phyloP scores from a whole-genome alignment of 768 basidiomycete genomes.

The Sarcodon aspratus region DNA sequence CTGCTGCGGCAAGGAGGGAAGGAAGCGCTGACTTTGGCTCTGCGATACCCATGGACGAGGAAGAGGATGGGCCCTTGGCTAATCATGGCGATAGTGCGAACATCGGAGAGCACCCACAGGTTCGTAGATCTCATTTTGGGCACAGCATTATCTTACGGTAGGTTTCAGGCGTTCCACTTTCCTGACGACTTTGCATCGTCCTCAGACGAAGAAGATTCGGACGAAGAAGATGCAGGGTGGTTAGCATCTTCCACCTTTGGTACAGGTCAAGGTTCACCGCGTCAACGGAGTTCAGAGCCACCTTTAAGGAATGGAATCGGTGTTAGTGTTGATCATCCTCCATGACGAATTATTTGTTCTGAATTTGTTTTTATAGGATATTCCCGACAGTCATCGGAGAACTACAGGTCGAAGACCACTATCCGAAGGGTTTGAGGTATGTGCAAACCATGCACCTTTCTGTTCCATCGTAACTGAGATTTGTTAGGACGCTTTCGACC shows the following conservation, averaged over 20 bases:
- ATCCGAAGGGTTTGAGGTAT: slow-evolving; percentile 18
- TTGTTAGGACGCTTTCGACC: slow-evolving; percentile 13
- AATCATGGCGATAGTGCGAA: too few relatives aligned
- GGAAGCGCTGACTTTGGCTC: slow-evolving; percentile 57
- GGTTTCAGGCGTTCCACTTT: slow-evolving; percentile 66
- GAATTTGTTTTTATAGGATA: too few relatives aligned
- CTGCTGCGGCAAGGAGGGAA: slow-evolving; percentile 31
- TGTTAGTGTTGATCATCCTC: too few relatives aligned
- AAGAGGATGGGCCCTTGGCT: slow-evolving; percentile 18
- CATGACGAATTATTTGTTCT: too few relatives aligned
- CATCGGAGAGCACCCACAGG: too few relatives aligned
- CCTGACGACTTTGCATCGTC: slow-evolving; percentile 43
- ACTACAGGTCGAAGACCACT: slow-evolving; percentile 17
- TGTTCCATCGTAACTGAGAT: not conserved
- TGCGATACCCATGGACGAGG: slow-evolving; percentile 33
- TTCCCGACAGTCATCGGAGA: not conserved
- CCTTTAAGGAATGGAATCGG: too few relatives aligned
- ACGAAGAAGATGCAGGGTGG: slow-evolving; percentile 72
- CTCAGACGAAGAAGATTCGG: slow-evolving; percentile 37
- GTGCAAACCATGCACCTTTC: slow-evolving; percentile 1
- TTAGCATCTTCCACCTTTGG: slow-evolving; percentile 67
- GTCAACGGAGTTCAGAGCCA: slow-evolving; percentile 3
- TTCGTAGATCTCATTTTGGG: not conserved
- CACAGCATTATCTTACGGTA: slow-evolving; percentile 35
- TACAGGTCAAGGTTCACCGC: slow-evolving; percentile 12